Conservation (phyloP, 179 eudicot species). For the Beta lomatogona region DNA sequence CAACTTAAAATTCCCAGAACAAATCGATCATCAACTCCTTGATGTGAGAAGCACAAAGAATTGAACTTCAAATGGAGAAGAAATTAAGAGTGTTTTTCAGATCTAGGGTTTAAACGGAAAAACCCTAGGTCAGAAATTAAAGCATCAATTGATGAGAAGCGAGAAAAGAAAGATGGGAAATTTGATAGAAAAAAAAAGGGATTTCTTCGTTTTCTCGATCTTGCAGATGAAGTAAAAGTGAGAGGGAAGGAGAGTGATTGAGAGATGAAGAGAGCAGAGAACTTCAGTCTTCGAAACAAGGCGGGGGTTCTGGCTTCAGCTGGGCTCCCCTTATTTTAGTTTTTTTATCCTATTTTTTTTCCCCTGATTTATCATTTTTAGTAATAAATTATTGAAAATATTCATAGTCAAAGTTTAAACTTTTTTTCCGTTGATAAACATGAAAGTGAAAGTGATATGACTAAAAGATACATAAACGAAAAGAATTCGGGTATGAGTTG, state of each 20-base stretch:
- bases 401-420: too few relatives aligned
- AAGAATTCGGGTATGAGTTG: too few relatives aligned
- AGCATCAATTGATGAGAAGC: background rate
- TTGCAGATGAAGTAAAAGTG: background rate
- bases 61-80: background rate
- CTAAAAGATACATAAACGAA: too few relatives aligned
- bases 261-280: background rate
- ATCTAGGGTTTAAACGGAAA: constrained; percentile 26
- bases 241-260: background rate
- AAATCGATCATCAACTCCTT: background rate
- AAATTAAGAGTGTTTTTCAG: background rate
- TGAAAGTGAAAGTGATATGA: too few relatives aligned
- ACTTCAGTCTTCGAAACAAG: too few relatives aligned
- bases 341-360: too few relatives aligned
- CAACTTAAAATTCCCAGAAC: background rate
- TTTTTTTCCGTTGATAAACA: too few relatives aligned
- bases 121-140: constrained; percentile 1
- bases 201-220: background rate
- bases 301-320: background rate
- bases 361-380: too few relatives aligned
- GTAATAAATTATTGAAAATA: too few relatives aligned
- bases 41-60: background rate
- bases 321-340: background rate
- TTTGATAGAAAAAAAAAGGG: background rate
- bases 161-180: background rate